These are phyloP conservation scores for Inonotus obliquus DNA, from an alignment of 1,284 basidiomycete genomes.

Conservation along the genomic window DNA sequence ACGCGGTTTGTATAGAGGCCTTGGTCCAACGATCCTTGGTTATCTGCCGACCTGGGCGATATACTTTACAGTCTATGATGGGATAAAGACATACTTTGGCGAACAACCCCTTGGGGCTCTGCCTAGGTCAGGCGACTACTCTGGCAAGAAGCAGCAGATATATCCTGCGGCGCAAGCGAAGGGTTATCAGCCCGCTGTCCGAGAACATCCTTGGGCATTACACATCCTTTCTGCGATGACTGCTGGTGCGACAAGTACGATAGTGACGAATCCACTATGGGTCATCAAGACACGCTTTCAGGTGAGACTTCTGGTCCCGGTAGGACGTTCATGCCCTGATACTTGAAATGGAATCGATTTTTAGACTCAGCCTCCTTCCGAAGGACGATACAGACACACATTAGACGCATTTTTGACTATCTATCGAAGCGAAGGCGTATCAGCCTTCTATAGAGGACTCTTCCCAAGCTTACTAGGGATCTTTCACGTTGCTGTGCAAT, in stretches of 20 bases:
- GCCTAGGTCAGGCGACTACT: background rate
- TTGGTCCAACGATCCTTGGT: constrained; percentile 92
- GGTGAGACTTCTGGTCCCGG: constrained; percentile 49
- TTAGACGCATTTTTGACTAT: constrained; percentile 84
- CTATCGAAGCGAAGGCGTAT: constrained; percentile 77
- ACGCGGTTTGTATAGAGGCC: constrained; percentile 85
- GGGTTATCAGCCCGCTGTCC: constrained; percentile 70
- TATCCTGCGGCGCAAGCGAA: constrained; percentile 80
- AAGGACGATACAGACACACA: constrained; percentile 80
- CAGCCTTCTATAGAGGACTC: constrained; percentile 89
- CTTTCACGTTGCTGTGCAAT: constrained; percentile 90
- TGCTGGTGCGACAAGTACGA: constrained; percentile 86
- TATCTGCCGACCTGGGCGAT: constrained; percentile 98
- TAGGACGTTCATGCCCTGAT: background rate
- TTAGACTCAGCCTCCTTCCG: constrained; percentile 72
- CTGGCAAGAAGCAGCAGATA: constrained; percentile 34
- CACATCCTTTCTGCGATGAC: constrained; percentile 92
- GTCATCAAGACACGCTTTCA: constrained; percentile 97
- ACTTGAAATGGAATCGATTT: constrained; percentile 7
- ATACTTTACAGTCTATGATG: constrained; percentile 96
- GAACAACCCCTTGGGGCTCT: constrained; percentile 46
- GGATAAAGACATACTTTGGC: constrained; percentile 81
- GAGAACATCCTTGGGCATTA: constrained; percentile 76
- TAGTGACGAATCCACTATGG: constrained; percentile 92
- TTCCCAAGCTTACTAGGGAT: constrained; percentile 88